Evolutionary conservation across 1,139 yeast genomes (phyloP).

Genomic region (Spathaspora sp.): DNA sequence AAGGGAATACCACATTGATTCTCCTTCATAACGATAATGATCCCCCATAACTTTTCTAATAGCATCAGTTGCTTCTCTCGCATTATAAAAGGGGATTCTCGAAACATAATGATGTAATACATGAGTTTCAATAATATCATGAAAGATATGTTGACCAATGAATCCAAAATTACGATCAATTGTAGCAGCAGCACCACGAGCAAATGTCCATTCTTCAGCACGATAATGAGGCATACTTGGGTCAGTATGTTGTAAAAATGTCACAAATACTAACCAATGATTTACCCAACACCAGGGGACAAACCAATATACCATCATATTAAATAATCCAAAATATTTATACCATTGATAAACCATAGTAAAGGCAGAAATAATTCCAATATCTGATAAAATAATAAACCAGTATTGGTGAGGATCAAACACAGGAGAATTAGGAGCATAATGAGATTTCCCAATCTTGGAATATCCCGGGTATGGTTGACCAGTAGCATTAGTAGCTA

Average conservation of each 20-base stretch:
- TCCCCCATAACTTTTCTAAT: constrained; percentile 81
- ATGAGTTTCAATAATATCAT: constrained; percentile 87
- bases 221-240: constrained; percentile 80
- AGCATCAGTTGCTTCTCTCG: constrained; percentile 76
- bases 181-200: constrained; percentile 87
- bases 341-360: constrained; percentile 63
- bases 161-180: constrained; percentile 84
- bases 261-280: constrained; percentile 88
- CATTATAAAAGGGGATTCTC: constrained; percentile 84
- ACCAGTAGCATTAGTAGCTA: constrained; percentile 74
- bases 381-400: constrained; percentile 68
- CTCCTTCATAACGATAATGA: constrained; percentile 65
- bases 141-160: constrained; percentile 77
- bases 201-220: constrained; percentile 75
- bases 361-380: constrained; percentile 61
- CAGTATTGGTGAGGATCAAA: constrained; percentile 70
- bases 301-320: constrained; percentile 68
- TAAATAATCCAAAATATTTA: constrained; percentile 60
- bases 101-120: constrained; percentile 84
- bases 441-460: constrained; percentile 52
- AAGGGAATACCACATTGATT: constrained; percentile 70
- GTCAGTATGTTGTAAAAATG: constrained; percentile 83
- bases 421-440: constrained; percentile 69
- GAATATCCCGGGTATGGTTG: constrained; percentile 60
- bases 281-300: constrained; percentile 79